Conservation (phyloP, 495 filamentous ascomycete genomes). For the Hyaloscypha hepaticicola region DNA sequence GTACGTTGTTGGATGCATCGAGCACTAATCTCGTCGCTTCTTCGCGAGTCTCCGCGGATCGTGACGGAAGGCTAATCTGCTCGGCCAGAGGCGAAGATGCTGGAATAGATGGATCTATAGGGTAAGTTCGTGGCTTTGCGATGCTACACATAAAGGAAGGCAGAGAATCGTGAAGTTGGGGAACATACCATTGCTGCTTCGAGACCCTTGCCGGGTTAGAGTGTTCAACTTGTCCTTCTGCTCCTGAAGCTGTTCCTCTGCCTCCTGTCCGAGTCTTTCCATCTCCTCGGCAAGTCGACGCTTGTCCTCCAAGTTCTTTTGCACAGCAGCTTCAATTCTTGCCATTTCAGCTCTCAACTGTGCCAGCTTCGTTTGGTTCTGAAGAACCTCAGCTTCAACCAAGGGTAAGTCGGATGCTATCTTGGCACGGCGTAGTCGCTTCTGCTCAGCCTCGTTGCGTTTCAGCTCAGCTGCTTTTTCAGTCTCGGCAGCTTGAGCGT, state of each 20-base stretch:
- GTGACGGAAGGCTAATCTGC: not conserved
- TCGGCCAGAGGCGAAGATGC: not conserved
- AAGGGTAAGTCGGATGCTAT: conserved; percentile 57
- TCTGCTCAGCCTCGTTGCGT: conserved; percentile 34
- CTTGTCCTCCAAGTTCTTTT: conserved; percentile 43
- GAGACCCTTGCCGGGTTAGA: conserved; percentile 26
- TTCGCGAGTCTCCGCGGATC: not conserved
- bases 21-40: no score
- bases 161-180: not conserved
- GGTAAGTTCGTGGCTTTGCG: conserved; percentile 12
- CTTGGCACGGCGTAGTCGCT: conserved; percentile 48
- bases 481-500: conserved; percentile 19
- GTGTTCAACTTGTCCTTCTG: conserved; percentile 34
- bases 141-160: not conserved
- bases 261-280: conserved; percentile 48
- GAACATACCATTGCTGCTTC: conserved; percentile 27
- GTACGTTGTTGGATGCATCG: not conserved
- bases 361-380: conserved; percentile 51
- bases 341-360: conserved; percentile 56
- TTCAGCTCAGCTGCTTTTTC: conserved; percentile 27
- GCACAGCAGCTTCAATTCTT: conserved; percentile 57
- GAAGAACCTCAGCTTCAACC: conserved; percentile 54
- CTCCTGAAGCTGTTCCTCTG: conserved; percentile 40
- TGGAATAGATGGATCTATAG: not conserved
- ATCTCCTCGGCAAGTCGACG: conserved; percentile 55